These are phyloP conservation scores for Achlya hypogyna DNA, from an alignment of 352 stramenopile genomes.

Conservation along the genomic window DNA sequence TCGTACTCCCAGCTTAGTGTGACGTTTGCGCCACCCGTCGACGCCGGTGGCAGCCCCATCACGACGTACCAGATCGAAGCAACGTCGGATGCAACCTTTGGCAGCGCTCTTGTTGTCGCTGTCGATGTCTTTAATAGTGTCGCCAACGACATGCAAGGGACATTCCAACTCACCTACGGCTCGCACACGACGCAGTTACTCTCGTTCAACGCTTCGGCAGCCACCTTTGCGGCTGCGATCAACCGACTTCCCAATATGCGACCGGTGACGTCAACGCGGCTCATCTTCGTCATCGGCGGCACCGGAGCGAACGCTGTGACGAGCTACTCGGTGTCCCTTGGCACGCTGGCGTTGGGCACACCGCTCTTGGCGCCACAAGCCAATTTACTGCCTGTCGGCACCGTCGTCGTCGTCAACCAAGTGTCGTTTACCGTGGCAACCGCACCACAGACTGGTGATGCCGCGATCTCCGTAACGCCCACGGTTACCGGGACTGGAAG, in stretches of 20 bases:
- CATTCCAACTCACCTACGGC: constrained; percentile 61
- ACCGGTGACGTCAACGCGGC: constrained; percentile 37
- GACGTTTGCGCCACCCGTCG: constrained; percentile 20
- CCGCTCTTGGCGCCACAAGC: constrained; percentile 29
- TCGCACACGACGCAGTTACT: constrained; percentile 39
- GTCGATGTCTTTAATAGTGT: constrained; percentile 36
- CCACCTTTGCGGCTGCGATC: constrained; percentile 28
- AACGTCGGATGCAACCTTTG: constrained; percentile 39
- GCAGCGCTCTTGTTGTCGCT: constrained; percentile 35
- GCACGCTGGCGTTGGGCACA: constrained; percentile 33
- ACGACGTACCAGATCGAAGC: constrained; percentile 56
- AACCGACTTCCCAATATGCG: constrained; percentile 38
- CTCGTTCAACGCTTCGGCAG: constrained; percentile 39
- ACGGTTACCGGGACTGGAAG: constrained; percentile 23
- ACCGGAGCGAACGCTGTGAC: constrained; percentile 28
- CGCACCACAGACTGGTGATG: constrained; percentile 31
- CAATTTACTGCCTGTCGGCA: constrained; percentile 30
- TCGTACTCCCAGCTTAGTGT: constrained; percentile 45
- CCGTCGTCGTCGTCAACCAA: constrained; percentile 28
- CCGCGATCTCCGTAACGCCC: constrained; percentile 34
- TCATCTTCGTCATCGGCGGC: constrained; percentile 36
- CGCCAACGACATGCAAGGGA: constrained; percentile 48
- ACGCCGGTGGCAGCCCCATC: constrained; percentile 28
- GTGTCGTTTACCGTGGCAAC: constrained; percentile 33
- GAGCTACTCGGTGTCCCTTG: constrained; percentile 28